Evolutionary conservation across 2,329 filamentous ascomycete genomes (phyloP).

Genomic region (Pseudogymnoascus destructans): DNA sequence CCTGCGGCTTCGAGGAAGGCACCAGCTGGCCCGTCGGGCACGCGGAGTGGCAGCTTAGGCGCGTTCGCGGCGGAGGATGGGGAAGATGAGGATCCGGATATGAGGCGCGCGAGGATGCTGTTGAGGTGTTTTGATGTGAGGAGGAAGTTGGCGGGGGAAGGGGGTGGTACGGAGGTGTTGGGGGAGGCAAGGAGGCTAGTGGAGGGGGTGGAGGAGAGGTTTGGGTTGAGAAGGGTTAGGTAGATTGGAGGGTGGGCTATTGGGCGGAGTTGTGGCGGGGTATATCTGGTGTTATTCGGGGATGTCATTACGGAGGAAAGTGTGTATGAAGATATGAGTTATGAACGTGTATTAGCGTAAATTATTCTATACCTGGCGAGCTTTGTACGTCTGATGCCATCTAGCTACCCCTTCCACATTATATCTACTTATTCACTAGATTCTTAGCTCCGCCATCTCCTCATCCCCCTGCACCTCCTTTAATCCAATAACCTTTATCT

Average conservation of each 20-base stretch:
- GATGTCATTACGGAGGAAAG: neutral
- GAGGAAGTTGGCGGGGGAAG: neutral
- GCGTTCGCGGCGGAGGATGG: neutral
- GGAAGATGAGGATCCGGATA: constrained; percentile 1
- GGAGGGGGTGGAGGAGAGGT: neutral
- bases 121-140: neutral
- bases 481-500: neutral
- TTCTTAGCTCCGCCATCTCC: neutral
- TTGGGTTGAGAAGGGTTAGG: neutral
- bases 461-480: neutral
- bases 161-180: neutral
- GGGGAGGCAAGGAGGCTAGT: neutral
- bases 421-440: neutral
- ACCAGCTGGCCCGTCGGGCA: neutral
- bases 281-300: neutral
- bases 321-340: neutral
- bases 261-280: neutral
- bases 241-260: neutral
- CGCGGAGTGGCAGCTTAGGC: neutral
- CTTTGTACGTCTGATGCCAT: neutral
- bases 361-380: neutral
- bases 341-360: neutral
- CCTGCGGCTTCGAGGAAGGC: neutral
- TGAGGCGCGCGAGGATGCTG: constrained; percentile 2
- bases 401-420: neutral